A percentile compares a stretch with the other conserved stretches of the same genome.
phyloP scores from a whole-genome alignment of 441 rosid genomes.

The Adansonia grandidieri region DNA sequence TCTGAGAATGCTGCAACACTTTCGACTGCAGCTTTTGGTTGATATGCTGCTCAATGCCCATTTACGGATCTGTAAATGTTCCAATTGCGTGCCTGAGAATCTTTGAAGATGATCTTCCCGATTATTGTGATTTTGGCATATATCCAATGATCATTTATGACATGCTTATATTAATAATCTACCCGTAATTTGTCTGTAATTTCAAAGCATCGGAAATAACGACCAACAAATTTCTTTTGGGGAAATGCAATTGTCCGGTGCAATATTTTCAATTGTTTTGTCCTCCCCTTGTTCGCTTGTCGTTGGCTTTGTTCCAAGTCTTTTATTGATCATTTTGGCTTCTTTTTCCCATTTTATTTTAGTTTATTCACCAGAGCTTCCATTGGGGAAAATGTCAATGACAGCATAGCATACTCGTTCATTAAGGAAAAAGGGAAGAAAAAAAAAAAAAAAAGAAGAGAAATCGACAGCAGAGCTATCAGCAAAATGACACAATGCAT shows the following conservation, averaged over 20 bases:
- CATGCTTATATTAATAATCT: background rate
- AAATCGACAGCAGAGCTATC: background rate
- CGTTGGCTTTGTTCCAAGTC: background rate
- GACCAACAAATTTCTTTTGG: background rate
- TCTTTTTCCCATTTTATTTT: background rate
- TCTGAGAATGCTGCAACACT: background rate
- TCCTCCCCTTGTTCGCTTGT: background rate
- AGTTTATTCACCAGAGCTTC: background rate
- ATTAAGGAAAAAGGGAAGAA: background rate
- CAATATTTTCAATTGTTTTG: background rate
- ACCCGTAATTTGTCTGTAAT: background rate
- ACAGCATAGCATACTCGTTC: background rate
- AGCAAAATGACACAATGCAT: background rate
- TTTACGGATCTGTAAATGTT: slow-evolving; percentile 11
- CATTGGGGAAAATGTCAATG: background rate
- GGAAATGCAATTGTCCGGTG: background rate
- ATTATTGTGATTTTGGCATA: background rate
- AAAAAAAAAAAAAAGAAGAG: background rate
- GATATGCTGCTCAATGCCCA: background rate
- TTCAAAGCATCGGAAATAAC: background rate
- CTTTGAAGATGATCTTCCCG: background rate
- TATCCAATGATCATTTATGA: background rate
- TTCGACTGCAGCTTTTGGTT: background rate
- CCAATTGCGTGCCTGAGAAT: background rate
- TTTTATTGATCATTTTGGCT: background rate